Evolutionary conservation across 148 eudicot genomes (phyloP).

Genomic region (Cornus controversa): DNA sequence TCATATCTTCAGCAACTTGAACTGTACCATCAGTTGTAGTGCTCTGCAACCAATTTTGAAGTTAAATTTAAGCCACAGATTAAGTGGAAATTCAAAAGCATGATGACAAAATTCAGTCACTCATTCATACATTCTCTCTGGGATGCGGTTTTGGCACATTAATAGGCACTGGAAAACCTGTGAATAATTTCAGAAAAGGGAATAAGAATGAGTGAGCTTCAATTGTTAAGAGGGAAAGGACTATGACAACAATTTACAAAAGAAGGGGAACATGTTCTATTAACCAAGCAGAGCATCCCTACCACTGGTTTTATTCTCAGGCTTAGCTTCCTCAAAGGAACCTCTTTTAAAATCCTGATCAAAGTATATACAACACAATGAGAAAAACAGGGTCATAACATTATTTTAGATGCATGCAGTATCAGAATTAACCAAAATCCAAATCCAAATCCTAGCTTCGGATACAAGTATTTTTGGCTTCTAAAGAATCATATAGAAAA

Average conservation of each 20-base stretch:
- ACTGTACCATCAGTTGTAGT: conserved; percentile 29
- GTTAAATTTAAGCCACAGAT: no score
- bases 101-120: conserved; percentile 4
- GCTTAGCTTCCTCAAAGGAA: conserved; percentile 29
- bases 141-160: conserved; percentile 27
- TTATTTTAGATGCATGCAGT: background rate
- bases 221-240: background rate
- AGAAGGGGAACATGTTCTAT: background rate
- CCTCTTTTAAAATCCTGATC: conserved; percentile 37
- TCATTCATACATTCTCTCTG: conserved; percentile 35
- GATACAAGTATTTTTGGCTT: conserved; percentile 2
- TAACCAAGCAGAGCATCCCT: conserved; percentile 18
- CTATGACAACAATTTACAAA: conserved; percentile 2
- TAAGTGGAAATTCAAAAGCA: background rate
- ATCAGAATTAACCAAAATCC: background rate
- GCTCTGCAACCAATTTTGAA: conserved; percentile 36
- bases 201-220: conserved; percentile 5
- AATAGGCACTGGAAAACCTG: conserved; percentile 37
- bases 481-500: background rate
- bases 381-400: conserved; percentile 8
- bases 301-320: conserved; percentile 40
- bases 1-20: conserved; percentile 17
- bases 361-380: conserved; percentile 15
- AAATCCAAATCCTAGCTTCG: background rate
- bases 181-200: conserved; percentile 10